Evolutionary conservation across 2,329 filamentous ascomycete species (phyloP), one percentile per base, ranked within the genome.

Genomic region (Triangularia setosa): DNA sequence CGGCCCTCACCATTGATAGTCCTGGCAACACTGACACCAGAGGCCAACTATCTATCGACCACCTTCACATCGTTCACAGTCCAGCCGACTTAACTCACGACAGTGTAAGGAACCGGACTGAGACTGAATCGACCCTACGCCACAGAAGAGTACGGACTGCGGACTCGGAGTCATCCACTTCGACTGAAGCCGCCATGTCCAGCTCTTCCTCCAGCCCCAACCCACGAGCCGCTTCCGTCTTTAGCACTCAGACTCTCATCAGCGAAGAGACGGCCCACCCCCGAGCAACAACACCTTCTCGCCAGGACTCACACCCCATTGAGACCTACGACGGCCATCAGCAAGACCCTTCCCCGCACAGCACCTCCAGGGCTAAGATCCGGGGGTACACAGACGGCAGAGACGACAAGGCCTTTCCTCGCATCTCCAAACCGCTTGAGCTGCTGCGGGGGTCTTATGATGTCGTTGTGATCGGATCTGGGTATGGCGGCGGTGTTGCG

Each of bases 401-500:
- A 7, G 9, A 62, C 54, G 16, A 64, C 57, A 35, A 73, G 40
- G 21, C 69, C 21, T 86, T 81, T 65, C 84, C 84, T 1, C 79
- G 84, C 1, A 82, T 88, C 64, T 84, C 84, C 23, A 82, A 80
- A 64, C 81, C 84, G 0, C 80, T 88, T 12, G 82, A 87, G 71
- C 75, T 87, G 25, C 81, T 89, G 72, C 79, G 82, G 25, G 76
- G 78, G 62, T 76, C 77, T 6, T 90, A 91, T 69, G 88, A 90
- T 74, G 84, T 84, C 44, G 81, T 91, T 11, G 85, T 90, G 28
- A 84, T 90, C 64, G 88, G 88, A 1, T 89, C 87, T 9, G 88
- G 88, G 1, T 91, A 90, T 73, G 88, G 88, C 24, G 87, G 86
- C 44, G 84, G 83, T 24, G 84, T 90, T 21, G 87, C 88, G 2